phyloP scores from a whole-genome alignment of 1,284 basidiomycete species.

The Uromyces viciae-fabae region DNA sequence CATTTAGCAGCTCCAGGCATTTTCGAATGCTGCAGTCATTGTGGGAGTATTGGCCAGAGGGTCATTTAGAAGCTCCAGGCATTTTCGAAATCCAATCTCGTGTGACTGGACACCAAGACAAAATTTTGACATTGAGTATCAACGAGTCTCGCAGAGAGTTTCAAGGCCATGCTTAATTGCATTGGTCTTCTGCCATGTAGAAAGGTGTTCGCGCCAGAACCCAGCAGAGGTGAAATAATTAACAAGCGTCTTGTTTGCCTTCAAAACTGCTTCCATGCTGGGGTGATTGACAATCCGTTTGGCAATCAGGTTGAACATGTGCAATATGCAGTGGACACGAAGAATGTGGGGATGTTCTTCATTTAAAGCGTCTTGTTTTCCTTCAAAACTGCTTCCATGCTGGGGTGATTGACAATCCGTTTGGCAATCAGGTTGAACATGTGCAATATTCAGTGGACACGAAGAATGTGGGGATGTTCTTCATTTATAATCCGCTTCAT shows the following conservation, averaged over 20 bases:
- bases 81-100: slow-evolving; percentile 8
- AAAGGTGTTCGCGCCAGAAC: slow-evolving; percentile 3
- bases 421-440: slow-evolving; percentile 21
- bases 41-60: neutral
- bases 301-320: slow-evolving; percentile 15
- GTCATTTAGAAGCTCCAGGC: neutral
- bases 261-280: neutral
- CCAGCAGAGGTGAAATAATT: neutral
- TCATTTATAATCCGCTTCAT: neutral
- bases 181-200: neutral
- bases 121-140: neutral
- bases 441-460: slow-evolving; percentile 1
- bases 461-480: slow-evolving; percentile 2
- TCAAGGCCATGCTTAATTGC: neutral
- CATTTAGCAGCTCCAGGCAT: neutral
- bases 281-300: neutral
- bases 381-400: too few relatives aligned
- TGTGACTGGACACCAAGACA: neutral
- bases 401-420: neutral
- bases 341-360: slow-evolving; percentile 5
- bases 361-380: too few relatives aligned
- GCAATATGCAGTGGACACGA: neutral
- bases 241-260: neutral
- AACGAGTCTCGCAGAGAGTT: neutral
- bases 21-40: slow-evolving; percentile 3